Evolutionary conservation across 1,284 basidiomycete species (phyloP).

Genomic region (Papiliotrema nemorosa): DNA sequence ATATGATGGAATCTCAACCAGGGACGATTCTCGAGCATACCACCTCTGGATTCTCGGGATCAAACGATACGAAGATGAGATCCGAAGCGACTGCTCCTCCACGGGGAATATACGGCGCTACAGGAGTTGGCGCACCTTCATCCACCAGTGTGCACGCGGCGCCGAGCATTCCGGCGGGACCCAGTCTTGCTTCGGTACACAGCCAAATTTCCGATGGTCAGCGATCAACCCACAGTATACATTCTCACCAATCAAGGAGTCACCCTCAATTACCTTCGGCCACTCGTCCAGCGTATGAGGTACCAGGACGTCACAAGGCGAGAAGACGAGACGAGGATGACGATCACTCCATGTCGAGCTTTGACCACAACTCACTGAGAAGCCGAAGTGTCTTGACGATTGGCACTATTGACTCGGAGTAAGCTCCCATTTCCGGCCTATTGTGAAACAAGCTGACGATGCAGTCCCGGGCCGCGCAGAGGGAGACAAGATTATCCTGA

Average conservation of each 20-base stretch:
- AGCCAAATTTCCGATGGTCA: slow-evolving; percentile 10
- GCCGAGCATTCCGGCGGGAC: slow-evolving; percentile 8
- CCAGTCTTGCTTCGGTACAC: slow-evolving; percentile 13
- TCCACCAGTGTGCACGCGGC: not conserved
- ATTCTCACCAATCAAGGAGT: slow-evolving; percentile 6
- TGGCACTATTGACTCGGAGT: slow-evolving; percentile 48
- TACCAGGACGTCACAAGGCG: slow-evolving; percentile 61
- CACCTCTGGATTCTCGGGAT: slow-evolving; percentile 11
- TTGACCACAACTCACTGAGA: slow-evolving; percentile 66
- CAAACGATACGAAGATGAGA: not conserved
- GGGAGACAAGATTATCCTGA: slow-evolving; percentile 25
- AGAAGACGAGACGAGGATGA: slow-evolving; percentile 79
- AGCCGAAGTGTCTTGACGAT: slow-evolving; percentile 42
- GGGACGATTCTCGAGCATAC: slow-evolving; percentile 35
- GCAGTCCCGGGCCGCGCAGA: slow-evolving; percentile 70
- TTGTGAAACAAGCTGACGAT: slow-evolving; percentile 49
- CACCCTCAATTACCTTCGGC: slow-evolving; percentile 6
- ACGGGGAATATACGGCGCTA: not conserved
- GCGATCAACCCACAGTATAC: slow-evolving; percentile 5
- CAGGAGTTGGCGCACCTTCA: no score
- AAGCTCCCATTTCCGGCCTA: slow-evolving; percentile 9
- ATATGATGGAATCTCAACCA: slow-evolving; percentile 59
- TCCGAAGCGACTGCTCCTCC: not conserved
- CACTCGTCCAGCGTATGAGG: slow-evolving; percentile 7
- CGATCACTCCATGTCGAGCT: slow-evolving; percentile 83